Evolutionary conservation across 257 asterid species (phyloP).

Genomic region (Solanum virginianum): DNA sequence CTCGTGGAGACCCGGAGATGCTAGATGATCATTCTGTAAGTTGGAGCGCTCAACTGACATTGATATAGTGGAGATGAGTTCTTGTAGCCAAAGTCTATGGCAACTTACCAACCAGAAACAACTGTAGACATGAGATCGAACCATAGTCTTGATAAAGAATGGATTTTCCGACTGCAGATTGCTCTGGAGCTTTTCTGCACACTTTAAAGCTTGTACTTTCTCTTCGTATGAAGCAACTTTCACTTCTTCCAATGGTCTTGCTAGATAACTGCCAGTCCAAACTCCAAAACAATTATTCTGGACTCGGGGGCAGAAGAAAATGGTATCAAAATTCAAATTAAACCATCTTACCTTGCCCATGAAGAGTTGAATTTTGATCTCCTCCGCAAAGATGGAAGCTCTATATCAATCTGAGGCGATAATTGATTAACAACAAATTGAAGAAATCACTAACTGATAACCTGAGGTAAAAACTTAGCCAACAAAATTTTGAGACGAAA

Average conservation of each 20-base stretch:
- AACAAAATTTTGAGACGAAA: neutral
- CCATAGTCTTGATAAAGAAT: slow-evolving; percentile 71
- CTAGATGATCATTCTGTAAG: neutral
- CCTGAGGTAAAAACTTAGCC: neutral
- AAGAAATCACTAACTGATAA: neutral
- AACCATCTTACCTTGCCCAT: slow-evolving; percentile 49
- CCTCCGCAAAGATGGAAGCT: slow-evolving; percentile 33
- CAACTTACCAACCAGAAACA: slow-evolving; percentile 92
- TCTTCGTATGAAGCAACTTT: slow-evolving; percentile 50
- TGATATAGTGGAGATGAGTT: neutral
- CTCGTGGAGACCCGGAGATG: neutral
- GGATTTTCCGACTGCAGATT: slow-evolving; percentile 48
- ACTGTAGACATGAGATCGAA: slow-evolving; percentile 87
- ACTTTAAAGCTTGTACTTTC: slow-evolving; percentile 34
- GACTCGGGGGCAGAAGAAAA: neutral
- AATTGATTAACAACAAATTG: neutral
- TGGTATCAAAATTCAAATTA: neutral
- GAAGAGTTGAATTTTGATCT: slow-evolving; percentile 46
- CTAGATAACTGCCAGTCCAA: slow-evolving; percentile 48
- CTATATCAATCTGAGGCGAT: slow-evolving; percentile 33
- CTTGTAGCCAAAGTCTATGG: neutral
- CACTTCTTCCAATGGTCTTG: slow-evolving; percentile 75
- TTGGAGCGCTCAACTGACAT: neutral
- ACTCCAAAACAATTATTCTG: neutral
- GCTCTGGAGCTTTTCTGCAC: slow-evolving; percentile 63